Conservation (phyloP, 257 asterid genomes). For the Solanum clarkiae region DNA sequence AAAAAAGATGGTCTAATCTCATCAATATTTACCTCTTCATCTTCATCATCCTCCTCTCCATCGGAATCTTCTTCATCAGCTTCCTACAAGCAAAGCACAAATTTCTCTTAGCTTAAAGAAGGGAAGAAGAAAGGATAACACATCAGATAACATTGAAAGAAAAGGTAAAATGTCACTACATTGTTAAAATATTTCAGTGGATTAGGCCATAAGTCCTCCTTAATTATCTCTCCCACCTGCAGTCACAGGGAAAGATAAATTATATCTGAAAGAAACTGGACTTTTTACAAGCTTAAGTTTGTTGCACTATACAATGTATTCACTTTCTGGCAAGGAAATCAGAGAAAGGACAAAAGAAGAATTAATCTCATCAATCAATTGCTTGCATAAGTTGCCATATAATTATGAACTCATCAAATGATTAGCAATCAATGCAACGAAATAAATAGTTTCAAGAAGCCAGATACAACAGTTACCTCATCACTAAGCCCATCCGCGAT, state of each 20-base stretch:
- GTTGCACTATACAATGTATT: background rate
- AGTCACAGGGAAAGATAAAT: conserved; percentile 3
- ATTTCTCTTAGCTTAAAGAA: conserved; percentile 2
- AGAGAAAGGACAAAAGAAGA: background rate
- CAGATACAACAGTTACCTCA: conserved; percentile 23
- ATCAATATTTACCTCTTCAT: conserved; percentile 18
- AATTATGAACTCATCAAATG: background rate
- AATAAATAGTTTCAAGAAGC: background rate
- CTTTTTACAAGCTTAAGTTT: background rate
- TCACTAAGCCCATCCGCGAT: conserved; percentile 22
- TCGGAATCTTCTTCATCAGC: conserved; percentile 31
- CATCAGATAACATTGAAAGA: background rate
- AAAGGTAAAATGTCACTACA: conserved; percentile 19
- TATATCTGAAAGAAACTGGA: background rate
- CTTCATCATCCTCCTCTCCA: background rate
- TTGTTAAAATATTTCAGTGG: conserved; percentile 30
- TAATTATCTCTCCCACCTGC: conserved; percentile 46
- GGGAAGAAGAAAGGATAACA: background rate
- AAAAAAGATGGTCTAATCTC: background rate
- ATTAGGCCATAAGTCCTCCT: conserved; percentile 54
- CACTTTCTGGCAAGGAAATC: background rate
- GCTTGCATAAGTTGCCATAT: background rate
- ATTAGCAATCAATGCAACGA: background rate
- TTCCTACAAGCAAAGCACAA: conserved; percentile 11
- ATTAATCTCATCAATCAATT: background rate